These are phyloP conservation scores for Leucocoprinus sp. DNA, from an alignment of 768 basidiomycete species.

Conservation along the genomic window DNA sequence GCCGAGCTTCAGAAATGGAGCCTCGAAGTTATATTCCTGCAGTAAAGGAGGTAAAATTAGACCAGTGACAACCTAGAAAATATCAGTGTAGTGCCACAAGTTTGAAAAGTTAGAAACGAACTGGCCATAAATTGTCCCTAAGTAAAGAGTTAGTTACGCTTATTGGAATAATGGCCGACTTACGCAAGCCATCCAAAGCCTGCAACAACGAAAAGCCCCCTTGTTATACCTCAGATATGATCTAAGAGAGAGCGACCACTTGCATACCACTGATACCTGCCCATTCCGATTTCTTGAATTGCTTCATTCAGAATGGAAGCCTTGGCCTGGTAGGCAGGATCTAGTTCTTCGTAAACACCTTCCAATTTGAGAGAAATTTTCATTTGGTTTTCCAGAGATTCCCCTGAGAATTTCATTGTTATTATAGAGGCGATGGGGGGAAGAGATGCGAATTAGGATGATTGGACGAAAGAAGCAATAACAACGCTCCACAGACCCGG, in stretches of 20 bases:
- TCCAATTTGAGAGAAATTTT: background rate
- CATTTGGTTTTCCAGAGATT: background rate
- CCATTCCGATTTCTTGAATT: conserved; percentile 19
- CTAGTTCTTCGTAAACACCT: conserved; percentile 6
- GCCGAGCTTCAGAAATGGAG: conserved; percentile 58
- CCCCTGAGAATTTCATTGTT: conserved; percentile 33
- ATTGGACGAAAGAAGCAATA: too few species aligned
- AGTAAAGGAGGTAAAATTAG: conserved; percentile 56
- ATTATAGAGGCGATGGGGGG: conserved; percentile 27
- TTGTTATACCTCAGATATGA: conserved; percentile 1
- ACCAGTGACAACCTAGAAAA: conserved; percentile 20
- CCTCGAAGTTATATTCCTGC: conserved; percentile 55
- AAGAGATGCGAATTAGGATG: too few species aligned
- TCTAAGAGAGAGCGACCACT: background rate
- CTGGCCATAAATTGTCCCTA: conserved; percentile 25
- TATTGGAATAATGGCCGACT: background rate
- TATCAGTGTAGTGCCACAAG: background rate
- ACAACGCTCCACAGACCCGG: too few species aligned
- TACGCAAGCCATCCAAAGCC: conserved; percentile 26
- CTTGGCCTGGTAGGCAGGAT: conserved; percentile 9
- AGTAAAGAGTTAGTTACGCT: background rate
- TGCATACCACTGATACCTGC: conserved; percentile 24
- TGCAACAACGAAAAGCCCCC: conserved; percentile 22
- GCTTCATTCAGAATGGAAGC: conserved; percentile 12
- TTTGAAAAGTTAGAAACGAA: conserved; percentile 6